phyloP scores from a whole-genome alignment of 2,329 filamentous ascomycete genomes.

The Chrysoporthe deuterocubensis region DNA sequence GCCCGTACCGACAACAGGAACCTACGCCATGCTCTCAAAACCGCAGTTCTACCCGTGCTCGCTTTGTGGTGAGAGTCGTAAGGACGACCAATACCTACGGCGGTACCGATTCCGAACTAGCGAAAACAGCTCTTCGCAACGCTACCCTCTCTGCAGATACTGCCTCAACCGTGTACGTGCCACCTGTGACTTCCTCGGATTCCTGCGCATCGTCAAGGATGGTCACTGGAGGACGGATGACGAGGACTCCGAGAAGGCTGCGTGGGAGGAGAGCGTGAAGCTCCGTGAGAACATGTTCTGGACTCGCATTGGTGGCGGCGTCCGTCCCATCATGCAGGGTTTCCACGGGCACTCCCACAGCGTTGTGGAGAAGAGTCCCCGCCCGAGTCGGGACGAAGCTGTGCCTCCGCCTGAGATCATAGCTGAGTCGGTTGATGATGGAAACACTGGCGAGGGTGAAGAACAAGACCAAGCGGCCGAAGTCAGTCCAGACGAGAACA shows the following conservation, averaged over 20 bases:
- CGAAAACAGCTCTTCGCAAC: conserved; percentile 83
- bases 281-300: conserved; percentile 97
- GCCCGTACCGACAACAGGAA: conserved; percentile 69
- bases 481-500: conserved; percentile 2
- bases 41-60: conserved; percentile 73
- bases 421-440: conserved; percentile 11
- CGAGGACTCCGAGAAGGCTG: conserved; percentile 80
- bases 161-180: conserved; percentile 83
- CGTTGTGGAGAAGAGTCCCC: conserved; percentile 33
- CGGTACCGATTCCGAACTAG: conserved; percentile 88
- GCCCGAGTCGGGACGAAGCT: conserved; percentile 32
- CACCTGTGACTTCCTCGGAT: conserved; percentile 91
- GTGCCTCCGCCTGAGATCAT: conserved; percentile 1
- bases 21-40: conserved; percentile 53
- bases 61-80: conserved; percentile 83
- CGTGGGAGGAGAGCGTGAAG: conserved; percentile 93
- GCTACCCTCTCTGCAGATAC: conserved; percentile 88
- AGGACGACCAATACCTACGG: conserved; percentile 71
- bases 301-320: conserved; percentile 88
- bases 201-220: conserved; percentile 87
- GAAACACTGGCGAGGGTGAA: background rate
- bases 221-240: conserved; percentile 88
- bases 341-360: conserved; percentile 36
- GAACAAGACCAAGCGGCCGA: background rate
- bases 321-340: conserved; percentile 64